Base-by-base conservation (phyloP, 805 yeast species). In the Saccharomycopsis lassenensis region DNA sequence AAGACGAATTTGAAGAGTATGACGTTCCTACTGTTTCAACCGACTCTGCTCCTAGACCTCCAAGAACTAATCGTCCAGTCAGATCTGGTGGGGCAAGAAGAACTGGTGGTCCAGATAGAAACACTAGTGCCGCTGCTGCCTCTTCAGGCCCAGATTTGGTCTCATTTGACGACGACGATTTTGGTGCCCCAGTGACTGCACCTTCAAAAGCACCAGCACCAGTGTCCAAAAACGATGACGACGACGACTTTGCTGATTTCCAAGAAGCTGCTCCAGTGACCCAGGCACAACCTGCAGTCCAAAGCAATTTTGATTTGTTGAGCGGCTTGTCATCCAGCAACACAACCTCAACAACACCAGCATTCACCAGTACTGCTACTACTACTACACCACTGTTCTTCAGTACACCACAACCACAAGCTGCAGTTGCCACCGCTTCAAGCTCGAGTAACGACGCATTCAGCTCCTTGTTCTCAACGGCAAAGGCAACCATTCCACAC, bases 241-340 rank as follows among this genome's bases (percentile, higher is more conserved):
- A 74, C 37, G 84, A 79, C 45, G 91, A 81, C 27, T 82, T 82
- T 52, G 85, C 80, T 45, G 91, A 81, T 46, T 81, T 81, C 66
- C 89, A 81, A 55, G 58, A 66, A 40, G 80, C 85, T 8, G 74
- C 70, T 3, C 76, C 79, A 6, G 57, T 30, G 12, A 26, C 29
- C 5, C 10, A 7, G 7, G 12, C 5, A 17, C 10, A 4, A 7
- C 21, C 36, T 7, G 31, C 42, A 18, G 21, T 25, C 10, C 31
- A 22, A 16, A 32, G 24, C 31, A 24, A 36, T 16, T 27, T 33
- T 20, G 41, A 40, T 21, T 32, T 40, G 6, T 33, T 36, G 12
- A 35, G 38, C 3, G 37, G 40, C 3, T 25, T 40, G 8, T 31
- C 31, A 7, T 31, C 34, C 10, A 7, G 12, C 17, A 36, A 25